phyloP scores from a whole-genome alignment of 139 green algal genomes.

The Trebouxia sp. region DNA sequence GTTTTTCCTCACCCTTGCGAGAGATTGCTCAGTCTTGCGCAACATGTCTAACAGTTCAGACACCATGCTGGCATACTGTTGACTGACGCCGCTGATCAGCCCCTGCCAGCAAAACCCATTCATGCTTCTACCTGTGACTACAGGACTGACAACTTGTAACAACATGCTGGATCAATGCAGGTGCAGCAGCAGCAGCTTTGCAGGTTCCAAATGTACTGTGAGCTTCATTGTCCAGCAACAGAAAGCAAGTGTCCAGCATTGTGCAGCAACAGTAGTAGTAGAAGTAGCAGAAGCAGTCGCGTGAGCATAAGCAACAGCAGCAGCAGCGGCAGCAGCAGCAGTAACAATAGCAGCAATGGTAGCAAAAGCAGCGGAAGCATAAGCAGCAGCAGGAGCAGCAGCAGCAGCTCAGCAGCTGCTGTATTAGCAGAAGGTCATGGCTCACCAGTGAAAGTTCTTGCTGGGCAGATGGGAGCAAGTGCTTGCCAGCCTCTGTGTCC shows the following conservation, averaged over 20 bases:
- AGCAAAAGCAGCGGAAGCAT: background rate
- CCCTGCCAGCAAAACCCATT: background rate
- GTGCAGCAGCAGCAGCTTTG: background rate
- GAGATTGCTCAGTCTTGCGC: constrained; percentile 83
- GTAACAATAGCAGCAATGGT: too few relatives aligned
- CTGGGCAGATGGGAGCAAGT: background rate
- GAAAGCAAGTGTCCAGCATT: background rate
- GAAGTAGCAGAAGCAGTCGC: too few relatives aligned
- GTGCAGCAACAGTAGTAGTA: background rate
- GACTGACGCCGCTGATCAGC: constrained; percentile 48
- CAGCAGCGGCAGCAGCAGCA: too few relatives aligned
- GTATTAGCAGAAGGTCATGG: too few relatives aligned
- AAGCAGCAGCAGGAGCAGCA: background rate
- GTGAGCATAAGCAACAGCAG: too few relatives aligned
- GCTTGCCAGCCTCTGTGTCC: background rate
- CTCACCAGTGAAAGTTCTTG: constrained; percentile 34
- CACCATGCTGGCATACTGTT: constrained; percentile 56
- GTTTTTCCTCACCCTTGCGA: constrained; percentile 85
- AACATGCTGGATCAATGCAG: background rate
- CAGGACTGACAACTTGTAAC: background rate
- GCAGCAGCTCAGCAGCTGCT: too few relatives aligned
- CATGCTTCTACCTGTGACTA: background rate
- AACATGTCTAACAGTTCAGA: constrained; percentile 83
- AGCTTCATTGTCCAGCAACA: background rate
- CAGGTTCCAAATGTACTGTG: background rate